phyloP scores from a whole-genome alignment of 2,329 filamentous ascomycete species.

The Trichoderma sp. region DNA sequence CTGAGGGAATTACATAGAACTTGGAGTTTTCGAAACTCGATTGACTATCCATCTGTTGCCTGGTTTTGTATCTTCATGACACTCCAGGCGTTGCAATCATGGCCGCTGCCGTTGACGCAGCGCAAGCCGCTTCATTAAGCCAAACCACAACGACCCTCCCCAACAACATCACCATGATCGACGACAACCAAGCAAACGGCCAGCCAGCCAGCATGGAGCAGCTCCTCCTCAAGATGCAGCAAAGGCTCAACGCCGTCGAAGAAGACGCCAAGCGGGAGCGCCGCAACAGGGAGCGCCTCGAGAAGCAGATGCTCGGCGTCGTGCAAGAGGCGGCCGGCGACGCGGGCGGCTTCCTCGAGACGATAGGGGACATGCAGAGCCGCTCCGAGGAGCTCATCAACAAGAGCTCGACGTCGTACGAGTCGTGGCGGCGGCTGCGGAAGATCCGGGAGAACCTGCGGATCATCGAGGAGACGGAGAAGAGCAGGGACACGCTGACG shows the following conservation, averaged over 20 bases:
- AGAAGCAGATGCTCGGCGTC: neutral
- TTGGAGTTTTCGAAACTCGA: neutral
- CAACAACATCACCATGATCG: too few relatives aligned
- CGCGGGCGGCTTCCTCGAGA: neutral
- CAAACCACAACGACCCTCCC: neutral
- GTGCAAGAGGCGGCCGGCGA: neutral
- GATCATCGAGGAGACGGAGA: neutral
- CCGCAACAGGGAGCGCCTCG: neutral
- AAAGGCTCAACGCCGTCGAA: conserved; percentile 4
- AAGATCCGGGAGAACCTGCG: neutral
- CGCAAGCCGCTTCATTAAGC: neutral
- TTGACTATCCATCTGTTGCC: neutral
- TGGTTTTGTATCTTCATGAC: neutral
- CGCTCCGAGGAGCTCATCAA: neutral
- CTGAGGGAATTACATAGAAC: too few relatives aligned
- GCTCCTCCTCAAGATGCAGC: neutral
- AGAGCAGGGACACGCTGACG: neutral
- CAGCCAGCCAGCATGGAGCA: neutral
- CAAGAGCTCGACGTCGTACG: neutral
- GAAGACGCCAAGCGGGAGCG: neutral
- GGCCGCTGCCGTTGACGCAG: neutral
- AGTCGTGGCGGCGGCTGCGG: neutral
- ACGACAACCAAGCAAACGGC: neutral
- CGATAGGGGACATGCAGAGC: neutral
- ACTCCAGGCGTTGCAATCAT: neutral